Base-by-base conservation (phyloP, 257 asterid species). In the Datura wrightii region DNA sequence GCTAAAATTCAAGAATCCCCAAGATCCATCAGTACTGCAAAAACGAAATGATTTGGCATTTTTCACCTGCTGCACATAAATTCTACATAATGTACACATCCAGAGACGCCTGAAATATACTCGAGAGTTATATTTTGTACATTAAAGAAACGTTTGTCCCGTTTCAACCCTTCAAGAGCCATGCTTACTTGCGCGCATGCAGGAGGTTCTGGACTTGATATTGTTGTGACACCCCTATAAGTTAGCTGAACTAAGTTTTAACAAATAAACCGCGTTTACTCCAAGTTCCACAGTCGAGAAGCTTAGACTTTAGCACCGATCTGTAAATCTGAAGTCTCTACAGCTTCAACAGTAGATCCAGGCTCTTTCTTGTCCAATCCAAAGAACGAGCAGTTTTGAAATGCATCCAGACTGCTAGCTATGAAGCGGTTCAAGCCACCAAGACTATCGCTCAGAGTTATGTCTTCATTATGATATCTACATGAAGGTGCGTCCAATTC, bases 331-430 rank as follows among this genome's bases (percentile, higher is more conserved):
- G 91, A 85, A 15, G 53, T 41, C 11, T 41, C 93, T 79, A 84
- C 91, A 80, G 93, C 86, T 87, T 93, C 96, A 84, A 85, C 91
- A 53, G 90, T 79, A 14, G 96, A 85, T 79, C 89, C 86, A 59
- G 90, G 72, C 84, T 91, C 98, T 84, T 94, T 95, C 93, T 90
- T 93, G 85, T 95, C 98, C 60, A 89, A 85, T 82, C 94, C 97
- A 82, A 94, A 92, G 87, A 97, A 95, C 8, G 95, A 95, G 92
- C 98, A 95, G 67, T 86, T 94, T 86, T 95, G 99, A 87, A 95
- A 92, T 0, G 94, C 99, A 44, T 97, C 99, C 91, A 94, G 89
- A 86, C 99, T 95, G 95, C 91, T 90, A 52, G 93, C 97, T 88
- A 95, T 88, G 85, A 97, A 92, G 87, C 97, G 97, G 92, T 87